Conservation (phyloP, 1,284 basidiomycete species). For the Ustilago shanxiensis region DNA sequence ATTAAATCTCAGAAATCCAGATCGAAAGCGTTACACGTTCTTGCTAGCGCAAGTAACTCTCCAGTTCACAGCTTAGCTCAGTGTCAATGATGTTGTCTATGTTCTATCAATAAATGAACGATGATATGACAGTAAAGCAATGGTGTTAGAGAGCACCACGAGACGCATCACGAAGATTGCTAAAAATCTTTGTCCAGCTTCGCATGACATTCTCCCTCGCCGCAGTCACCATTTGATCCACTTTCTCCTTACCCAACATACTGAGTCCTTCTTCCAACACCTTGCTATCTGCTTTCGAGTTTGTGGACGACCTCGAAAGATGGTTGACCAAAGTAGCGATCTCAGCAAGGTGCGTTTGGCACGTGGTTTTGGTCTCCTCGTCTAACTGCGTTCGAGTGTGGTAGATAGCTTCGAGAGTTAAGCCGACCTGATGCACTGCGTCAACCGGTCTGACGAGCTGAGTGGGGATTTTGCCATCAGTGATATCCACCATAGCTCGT, state of each 20-base stretch:
- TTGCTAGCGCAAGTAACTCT: too few relatives aligned
- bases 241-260: conserved; percentile 20
- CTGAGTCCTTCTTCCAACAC: conserved; percentile 26
- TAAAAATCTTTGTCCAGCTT: conserved; percentile 33
- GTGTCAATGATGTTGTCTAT: too few relatives aligned
- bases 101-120: too few relatives aligned
- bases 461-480: not conserved
- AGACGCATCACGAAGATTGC: conserved; percentile 32
- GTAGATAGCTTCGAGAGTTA: conserved; percentile 32
- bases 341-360: conserved; percentile 37
- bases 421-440: conserved; percentile 18
- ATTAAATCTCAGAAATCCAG: too few relatives aligned
- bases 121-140: too few relatives aligned
- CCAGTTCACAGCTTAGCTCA: too few relatives aligned
- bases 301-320: conserved; percentile 11
- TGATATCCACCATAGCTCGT: conserved; percentile 6
- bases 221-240: conserved; percentile 25
- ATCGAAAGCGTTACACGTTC: too few relatives aligned
- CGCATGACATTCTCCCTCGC: conserved; percentile 19
- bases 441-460: conserved; percentile 29
- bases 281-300: not conserved
- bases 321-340: conserved; percentile 42
- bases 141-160: conserved; percentile 30
- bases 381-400: conserved; percentile 1
- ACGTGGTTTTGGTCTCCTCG: conserved; percentile 9